Evolutionary conservation across 73 alveolate genomes (phyloP).

Genomic region (Paramecium octaurelia): DNA sequence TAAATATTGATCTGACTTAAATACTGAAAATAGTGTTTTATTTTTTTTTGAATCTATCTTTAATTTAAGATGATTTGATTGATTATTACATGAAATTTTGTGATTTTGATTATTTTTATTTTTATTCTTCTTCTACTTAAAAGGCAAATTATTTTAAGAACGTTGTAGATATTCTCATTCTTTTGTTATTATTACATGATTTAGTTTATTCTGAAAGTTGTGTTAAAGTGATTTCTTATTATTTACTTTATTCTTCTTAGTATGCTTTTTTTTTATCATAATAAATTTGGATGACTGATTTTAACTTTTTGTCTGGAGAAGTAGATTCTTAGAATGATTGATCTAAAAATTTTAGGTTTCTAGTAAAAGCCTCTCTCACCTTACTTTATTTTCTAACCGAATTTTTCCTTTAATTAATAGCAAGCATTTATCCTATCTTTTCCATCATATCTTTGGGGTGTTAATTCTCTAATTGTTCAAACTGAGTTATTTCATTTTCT

Average conservation of each 20-base stretch:
- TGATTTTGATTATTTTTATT: background rate
- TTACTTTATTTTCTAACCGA: background rate
- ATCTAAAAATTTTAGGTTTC: background rate
- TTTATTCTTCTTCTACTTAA: background rate
- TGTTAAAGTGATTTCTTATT: background rate
- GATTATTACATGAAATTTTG: background rate
- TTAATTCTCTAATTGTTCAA: background rate
- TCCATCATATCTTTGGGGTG: background rate
- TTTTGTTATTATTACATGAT: background rate
- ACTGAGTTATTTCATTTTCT: background rate
- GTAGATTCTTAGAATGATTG: background rate
- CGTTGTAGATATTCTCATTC: background rate
- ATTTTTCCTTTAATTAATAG: background rate
- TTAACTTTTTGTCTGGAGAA: background rate
- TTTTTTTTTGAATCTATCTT: background rate
- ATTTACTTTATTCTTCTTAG: background rate
- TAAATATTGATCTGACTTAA: background rate
- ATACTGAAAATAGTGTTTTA: background rate
- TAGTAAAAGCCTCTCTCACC: background rate
- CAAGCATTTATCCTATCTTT: background rate
- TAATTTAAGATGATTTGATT: background rate
- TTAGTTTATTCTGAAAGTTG: background rate
- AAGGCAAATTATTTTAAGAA: background rate
- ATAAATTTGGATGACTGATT: background rate
- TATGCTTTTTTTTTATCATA: background rate